A percentile compares a stretch with the other conserved stretches of the same genome.
Conservation (phyloP, 371 early-diverging fungal genomes). For the Syncephalastrum contaminatum region DNA sequence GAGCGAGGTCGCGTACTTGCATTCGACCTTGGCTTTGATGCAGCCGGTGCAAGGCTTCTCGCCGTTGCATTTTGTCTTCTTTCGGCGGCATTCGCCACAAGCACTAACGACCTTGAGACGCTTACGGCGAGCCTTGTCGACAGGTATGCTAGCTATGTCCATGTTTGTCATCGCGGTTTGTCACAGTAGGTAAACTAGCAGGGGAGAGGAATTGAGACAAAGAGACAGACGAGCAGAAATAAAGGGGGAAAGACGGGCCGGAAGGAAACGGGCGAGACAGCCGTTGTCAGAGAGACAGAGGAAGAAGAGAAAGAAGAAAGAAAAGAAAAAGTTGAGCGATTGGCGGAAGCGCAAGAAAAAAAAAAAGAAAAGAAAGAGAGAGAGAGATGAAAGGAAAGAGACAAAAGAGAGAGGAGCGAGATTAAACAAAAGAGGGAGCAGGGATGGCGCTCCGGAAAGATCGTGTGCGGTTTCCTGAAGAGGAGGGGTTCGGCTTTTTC, state of each 20-base stretch:
- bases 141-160: slow-evolving; percentile 12
- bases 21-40: slow-evolving; percentile 37
- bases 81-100: slow-evolving; percentile 58
- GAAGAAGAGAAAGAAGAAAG: slow-evolving; percentile 1
- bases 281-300: too few relatives aligned
- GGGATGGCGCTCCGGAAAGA: slow-evolving; percentile 2
- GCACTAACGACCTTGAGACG: slow-evolving; percentile 40
- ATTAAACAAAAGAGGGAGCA: slow-evolving; percentile 9
- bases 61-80: slow-evolving; percentile 61
- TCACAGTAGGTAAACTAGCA: slow-evolving; percentile 3
- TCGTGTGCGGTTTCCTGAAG: too few relatives aligned
- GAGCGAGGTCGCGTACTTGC: slow-evolving; percentile 32
- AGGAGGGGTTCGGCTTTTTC: slow-evolving; percentile 4
- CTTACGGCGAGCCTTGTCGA: slow-evolving; percentile 41
- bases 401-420: background rate
- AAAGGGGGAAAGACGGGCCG: background rate
- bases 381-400: slow-evolving; percentile 6
- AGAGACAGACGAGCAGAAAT: slow-evolving; percentile 2
- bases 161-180: background rate
- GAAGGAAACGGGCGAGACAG: too few relatives aligned
- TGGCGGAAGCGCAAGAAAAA: slow-evolving; percentile 4
- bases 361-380: slow-evolving; percentile 3
- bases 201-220: slow-evolving; percentile 2
- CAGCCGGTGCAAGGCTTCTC: slow-evolving; percentile 35
- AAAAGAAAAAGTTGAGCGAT: slow-evolving; percentile 6